A percentile compares a stretch with the other conserved stretches of the same genome.
Evolutionary conservation across 2,329 filamentous ascomycete genomes (phyloP).

Genomic region (Aspergillus felis): DNA sequence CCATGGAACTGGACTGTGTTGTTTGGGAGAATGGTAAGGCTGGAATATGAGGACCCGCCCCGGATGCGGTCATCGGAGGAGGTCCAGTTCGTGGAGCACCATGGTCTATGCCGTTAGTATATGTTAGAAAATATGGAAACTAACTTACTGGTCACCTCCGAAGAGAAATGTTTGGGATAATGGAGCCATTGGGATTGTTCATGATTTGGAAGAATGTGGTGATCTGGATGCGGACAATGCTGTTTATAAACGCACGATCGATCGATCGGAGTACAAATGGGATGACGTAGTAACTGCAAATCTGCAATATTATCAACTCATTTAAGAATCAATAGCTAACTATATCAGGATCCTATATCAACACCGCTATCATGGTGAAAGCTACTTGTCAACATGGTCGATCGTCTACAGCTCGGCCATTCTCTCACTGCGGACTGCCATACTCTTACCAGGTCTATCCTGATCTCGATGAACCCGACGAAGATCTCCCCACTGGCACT

Average conservation of each 20-base stretch:
- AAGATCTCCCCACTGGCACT: slow-evolving; percentile 72
- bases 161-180: slow-evolving; percentile 7
- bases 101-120: slow-evolving; percentile 4
- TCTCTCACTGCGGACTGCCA: slow-evolving; percentile 11
- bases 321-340: no score
- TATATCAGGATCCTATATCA: no score
- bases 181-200: background rate
- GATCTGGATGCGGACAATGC: background rate
- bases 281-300: no score
- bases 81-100: slow-evolving; percentile 53
- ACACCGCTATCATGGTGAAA: no score
- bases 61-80: slow-evolving; percentile 73
- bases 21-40: slow-evolving; percentile 39
- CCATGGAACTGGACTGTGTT: slow-evolving; percentile 58
- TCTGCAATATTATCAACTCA: no score
- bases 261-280: background rate
- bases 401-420: slow-evolving; percentile 8
- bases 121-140: no score
- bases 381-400: no score
- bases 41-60: slow-evolving; percentile 62
- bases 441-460: slow-evolving; percentile 3
- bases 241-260: background rate
- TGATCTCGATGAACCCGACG: slow-evolving; percentile 53
- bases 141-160: slow-evolving; percentile 11
- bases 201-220: background rate